phyloP scores from a whole-genome alignment of 179 eudicot genomes.

The Heliamphora pulchella region DNA sequence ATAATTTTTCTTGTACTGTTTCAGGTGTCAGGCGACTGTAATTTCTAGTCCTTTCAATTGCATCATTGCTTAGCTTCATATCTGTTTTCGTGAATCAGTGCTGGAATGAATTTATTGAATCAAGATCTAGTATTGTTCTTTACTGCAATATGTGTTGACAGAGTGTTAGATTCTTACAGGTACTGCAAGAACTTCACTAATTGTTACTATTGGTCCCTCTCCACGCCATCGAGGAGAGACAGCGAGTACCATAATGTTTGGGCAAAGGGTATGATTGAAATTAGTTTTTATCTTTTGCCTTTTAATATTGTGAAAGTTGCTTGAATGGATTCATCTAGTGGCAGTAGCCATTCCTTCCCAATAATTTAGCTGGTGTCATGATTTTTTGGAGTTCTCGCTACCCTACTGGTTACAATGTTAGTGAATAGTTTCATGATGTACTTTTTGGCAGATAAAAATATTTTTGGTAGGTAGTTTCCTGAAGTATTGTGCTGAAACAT shows the following conservation, averaged over 20 bases:
- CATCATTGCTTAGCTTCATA: background rate
- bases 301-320: background rate
- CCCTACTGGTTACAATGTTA: background rate
- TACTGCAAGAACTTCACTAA: slow-evolving; percentile 80
- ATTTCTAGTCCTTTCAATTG: background rate
- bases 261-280: slow-evolving; percentile 68
- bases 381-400: background rate
- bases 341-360: background rate
- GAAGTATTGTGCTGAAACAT: background rate
- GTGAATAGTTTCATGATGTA: background rate
- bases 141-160: background rate
- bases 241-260: slow-evolving; percentile 88
- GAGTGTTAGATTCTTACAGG: slow-evolving; percentile 33
- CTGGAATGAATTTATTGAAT: background rate
- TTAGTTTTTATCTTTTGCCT: background rate
- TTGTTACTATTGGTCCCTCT: slow-evolving; percentile 88
- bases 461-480: background rate
- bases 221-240: slow-evolving; percentile 96
- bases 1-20: background rate
- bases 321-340: background rate
- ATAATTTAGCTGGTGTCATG: background rate
- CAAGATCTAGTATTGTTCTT: background rate
- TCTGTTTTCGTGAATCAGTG: background rate
- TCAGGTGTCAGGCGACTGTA: background rate
- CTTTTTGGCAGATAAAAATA: background rate